These are phyloP conservation scores for Casuarina equisetifolia DNA, from an alignment of 306 rosid species.

Conservation along the genomic window DNA sequence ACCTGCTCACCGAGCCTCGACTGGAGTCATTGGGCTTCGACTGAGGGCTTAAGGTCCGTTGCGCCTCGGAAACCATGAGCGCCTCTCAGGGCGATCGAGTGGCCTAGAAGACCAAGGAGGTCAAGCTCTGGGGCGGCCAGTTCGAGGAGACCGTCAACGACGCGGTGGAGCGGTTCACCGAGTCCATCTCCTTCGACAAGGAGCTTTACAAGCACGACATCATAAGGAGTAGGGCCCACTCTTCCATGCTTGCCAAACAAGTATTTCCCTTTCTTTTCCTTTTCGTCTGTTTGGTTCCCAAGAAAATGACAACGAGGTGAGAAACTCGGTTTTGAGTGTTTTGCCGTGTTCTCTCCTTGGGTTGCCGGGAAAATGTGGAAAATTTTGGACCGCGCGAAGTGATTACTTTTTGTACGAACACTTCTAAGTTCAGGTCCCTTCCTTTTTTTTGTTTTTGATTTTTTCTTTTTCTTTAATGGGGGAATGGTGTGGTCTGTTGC, in stretches of 20 bases:
- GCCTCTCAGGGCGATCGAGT: slow-evolving; percentile 1
- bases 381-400: background rate
- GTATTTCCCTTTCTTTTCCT: slow-evolving; percentile 22
- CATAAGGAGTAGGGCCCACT: slow-evolving; percentile 82
- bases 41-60: background rate
- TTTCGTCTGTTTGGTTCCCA: background rate
- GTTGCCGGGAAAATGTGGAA: background rate
- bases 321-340: background rate
- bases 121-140: slow-evolving; percentile 96
- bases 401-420: background rate
- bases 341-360: background rate
- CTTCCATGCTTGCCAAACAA: slow-evolving; percentile 90
- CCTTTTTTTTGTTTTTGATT: background rate
- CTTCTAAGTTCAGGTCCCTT: background rate
- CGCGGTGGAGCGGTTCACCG: slow-evolving; percentile 84
- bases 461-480: background rate
- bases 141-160: slow-evolving; percentile 85
- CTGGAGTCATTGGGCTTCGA: slow-evolving; percentile 8
- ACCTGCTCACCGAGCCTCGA: background rate
- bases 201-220: slow-evolving; percentile 84
- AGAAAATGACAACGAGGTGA: background rate
- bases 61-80: slow-evolving; percentile 20
- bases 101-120: slow-evolving; percentile 52
- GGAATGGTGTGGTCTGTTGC: background rate
- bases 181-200: slow-evolving; percentile 86